These are phyloP conservation scores for Trichoderma sp. DNA, from an alignment of 2,329 filamentous ascomycete species.

Conservation along the genomic window DNA sequence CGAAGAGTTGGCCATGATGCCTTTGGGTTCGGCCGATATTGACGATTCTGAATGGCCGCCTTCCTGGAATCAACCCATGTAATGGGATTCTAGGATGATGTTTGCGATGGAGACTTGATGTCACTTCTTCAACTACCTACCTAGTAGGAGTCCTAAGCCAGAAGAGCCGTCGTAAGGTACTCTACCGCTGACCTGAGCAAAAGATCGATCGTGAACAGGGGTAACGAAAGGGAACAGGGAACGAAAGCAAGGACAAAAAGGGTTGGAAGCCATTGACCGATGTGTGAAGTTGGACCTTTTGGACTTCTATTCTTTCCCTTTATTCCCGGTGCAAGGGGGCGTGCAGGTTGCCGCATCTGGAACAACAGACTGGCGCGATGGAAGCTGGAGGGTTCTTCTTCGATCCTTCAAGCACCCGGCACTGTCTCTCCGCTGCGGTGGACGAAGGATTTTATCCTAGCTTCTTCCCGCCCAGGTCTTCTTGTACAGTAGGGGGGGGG, in stretches of 20 bases:
- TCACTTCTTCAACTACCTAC: neutral
- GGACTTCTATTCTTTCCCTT: neutral
- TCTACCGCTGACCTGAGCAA: too few relatives aligned
- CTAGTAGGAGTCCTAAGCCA: neutral
- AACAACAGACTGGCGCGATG: neutral
- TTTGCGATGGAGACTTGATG: neutral
- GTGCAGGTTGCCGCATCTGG: conserved; percentile 1
- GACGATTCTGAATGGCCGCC: neutral
- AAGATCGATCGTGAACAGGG: neutral
- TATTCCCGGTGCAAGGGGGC: conserved; percentile 18
- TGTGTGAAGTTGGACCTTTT: too few relatives aligned
- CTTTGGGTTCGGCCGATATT: conserved; percentile 8
- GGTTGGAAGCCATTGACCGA: too few relatives aligned
- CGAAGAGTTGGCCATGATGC: neutral
- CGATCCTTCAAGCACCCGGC: neutral
- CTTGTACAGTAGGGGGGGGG: neutral
- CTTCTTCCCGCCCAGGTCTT: neutral
- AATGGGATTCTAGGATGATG: neutral
- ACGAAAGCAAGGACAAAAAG: too few relatives aligned
- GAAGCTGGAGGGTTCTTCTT: neutral
- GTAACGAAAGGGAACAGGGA: too few relatives aligned
- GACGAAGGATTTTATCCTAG: neutral
- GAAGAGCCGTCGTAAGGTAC: too few relatives aligned
- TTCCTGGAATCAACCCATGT: conserved; percentile 3
- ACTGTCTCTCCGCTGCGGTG: neutral